Conservation (phyloP, 352 stramenopile genomes). For the Lagenidium sp. region DNA sequence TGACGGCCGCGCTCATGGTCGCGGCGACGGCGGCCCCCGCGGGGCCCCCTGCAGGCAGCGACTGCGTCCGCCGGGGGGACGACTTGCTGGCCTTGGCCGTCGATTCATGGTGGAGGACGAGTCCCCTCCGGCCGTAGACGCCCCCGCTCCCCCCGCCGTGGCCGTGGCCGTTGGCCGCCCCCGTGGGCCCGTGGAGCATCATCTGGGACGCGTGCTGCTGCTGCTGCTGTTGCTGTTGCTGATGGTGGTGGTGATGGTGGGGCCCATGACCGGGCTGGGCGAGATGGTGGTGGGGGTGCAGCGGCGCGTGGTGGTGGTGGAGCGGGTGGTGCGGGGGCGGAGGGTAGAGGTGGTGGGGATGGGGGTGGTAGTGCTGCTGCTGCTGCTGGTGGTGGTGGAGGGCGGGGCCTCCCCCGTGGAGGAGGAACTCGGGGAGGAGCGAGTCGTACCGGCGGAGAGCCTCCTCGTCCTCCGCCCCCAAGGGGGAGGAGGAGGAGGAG, state of each 20-base stretch:
- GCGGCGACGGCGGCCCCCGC: neutral
- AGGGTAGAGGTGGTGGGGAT: neutral
- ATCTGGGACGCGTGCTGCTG: neutral
- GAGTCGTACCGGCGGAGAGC: constrained; percentile 10
- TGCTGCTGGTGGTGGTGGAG: neutral
- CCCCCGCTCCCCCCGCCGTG: neutral
- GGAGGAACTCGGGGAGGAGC: constrained; percentile 11
- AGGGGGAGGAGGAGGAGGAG: neutral
- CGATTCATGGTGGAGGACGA: neutral
- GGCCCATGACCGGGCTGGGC: neutral
- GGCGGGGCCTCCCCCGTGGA: neutral
- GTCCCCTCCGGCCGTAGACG: neutral
- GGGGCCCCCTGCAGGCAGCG: neutral
- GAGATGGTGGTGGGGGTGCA: too few species aligned
- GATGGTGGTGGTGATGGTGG: neutral
- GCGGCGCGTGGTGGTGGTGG: neutral
- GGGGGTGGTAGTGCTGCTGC: neutral
- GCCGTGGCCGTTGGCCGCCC: neutral
- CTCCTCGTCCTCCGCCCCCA: neutral
- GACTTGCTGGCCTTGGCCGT: neutral
- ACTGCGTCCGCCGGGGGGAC: neutral
- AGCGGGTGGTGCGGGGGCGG: neutral
- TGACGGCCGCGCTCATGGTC: neutral
- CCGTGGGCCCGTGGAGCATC: neutral
- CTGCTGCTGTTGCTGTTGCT: neutral